Evolutionary conservation across 2,329 filamentous ascomycete species (phyloP).

Genomic region (Juglanconis oblonga): DNA sequence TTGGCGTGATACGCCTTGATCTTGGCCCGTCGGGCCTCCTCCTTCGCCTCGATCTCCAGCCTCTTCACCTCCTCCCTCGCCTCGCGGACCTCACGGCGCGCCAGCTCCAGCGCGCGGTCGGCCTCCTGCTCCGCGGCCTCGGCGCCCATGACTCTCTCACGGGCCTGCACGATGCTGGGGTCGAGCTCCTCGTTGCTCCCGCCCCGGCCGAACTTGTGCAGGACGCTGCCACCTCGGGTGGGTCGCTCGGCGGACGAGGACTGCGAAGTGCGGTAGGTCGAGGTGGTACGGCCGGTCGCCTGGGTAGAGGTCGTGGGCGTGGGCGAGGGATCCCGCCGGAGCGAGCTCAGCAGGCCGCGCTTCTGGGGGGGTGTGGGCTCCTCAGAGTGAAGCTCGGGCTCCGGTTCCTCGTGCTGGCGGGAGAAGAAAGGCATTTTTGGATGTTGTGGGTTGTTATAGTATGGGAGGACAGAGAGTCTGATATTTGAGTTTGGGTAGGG

Average conservation of each 20-base stretch:
- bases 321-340: conserved; percentile 28
- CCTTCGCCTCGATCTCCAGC: conserved; percentile 63
- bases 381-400: conserved; percentile 30
- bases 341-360: conserved; percentile 34
- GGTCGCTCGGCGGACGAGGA: conserved; percentile 26
- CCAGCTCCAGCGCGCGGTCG: conserved; percentile 59
- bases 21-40: conserved; percentile 63
- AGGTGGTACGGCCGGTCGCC: conserved; percentile 17
- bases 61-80: conserved; percentile 61
- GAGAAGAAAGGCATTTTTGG: conserved; percentile 34
- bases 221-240: conserved; percentile 35
- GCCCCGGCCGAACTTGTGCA: conserved; percentile 42
- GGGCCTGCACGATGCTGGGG: conserved; percentile 58
- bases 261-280: conserved; percentile 25
- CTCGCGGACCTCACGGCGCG: conserved; percentile 54
- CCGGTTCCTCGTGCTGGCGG: conserved; percentile 27
- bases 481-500: neutral
- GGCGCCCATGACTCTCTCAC: conserved; percentile 59
- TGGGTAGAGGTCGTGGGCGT: conserved; percentile 25
- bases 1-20: conserved; percentile 66
- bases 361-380: conserved; percentile 23
- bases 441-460: neutral
- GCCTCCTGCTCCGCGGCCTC: conserved; percentile 64
- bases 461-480: neutral
- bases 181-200: conserved; percentile 48